Conservation (phyloP, 768 basidiomycete genomes). For the Coprinopsis sp. region DNA sequence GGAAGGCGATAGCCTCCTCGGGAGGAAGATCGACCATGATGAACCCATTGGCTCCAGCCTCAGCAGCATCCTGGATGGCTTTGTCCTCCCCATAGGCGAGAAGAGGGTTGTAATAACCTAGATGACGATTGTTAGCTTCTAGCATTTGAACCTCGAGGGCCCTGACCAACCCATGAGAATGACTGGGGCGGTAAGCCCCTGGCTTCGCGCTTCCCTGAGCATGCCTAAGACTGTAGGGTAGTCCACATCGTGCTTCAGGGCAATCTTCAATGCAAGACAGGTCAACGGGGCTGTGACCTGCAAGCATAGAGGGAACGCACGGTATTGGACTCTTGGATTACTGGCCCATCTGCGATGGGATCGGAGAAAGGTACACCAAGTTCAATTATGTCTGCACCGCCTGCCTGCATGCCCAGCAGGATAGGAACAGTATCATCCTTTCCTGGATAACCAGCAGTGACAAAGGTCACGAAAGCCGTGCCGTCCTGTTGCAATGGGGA, state of each 20-base stretch:
- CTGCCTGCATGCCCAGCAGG: slow-evolving; percentile 87
- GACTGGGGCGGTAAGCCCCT: slow-evolving; percentile 81
- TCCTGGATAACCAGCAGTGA: slow-evolving; percentile 91
- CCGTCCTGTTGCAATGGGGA: slow-evolving; percentile 34
- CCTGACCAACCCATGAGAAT: slow-evolving; percentile 80
- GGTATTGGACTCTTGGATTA: slow-evolving; percentile 91
- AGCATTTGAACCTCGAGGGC: not conserved
- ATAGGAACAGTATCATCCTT: slow-evolving; percentile 77
- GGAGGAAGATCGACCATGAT: slow-evolving; percentile 98
- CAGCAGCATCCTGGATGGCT: slow-evolving; percentile 83
- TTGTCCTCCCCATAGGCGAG: slow-evolving; percentile 94
- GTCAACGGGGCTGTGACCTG: not conserved
- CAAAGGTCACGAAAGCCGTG: slow-evolving; percentile 77
- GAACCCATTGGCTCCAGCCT: slow-evolving; percentile 94
- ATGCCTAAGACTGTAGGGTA: slow-evolving; percentile 71
- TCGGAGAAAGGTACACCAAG: slow-evolving; percentile 95
- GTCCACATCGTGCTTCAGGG: slow-evolving; percentile 75
- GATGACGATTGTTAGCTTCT: slow-evolving; percentile 7
- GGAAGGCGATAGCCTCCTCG: slow-evolving; percentile 89
- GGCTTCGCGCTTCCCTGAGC: slow-evolving; percentile 71
- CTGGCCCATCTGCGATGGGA: slow-evolving; percentile 92
- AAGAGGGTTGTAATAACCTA: slow-evolving; percentile 97
- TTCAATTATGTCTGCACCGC: slow-evolving; percentile 93
- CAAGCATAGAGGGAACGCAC: slow-evolving; percentile 40
- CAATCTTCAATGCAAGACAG: slow-evolving; percentile 55